Evolutionary conservation across 495 filamentous ascomycete genomes (phyloP), one percentile per base, ranked within the genome.

Genomic region (Thozetella sp.): DNA sequence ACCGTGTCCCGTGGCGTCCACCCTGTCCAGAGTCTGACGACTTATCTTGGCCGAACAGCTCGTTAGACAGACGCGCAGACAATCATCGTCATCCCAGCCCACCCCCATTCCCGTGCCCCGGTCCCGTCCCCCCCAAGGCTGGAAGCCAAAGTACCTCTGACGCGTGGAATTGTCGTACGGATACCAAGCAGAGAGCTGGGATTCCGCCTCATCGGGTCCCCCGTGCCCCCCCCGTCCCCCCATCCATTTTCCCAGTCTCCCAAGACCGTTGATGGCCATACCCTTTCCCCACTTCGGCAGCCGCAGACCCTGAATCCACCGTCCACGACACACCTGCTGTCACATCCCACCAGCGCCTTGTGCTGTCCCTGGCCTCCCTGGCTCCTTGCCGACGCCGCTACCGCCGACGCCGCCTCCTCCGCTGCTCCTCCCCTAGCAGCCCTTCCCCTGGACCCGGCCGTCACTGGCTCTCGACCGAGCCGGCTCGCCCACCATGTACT

Each of bases 401-500:
- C 30, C 30, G 30, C 30, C 30, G 30, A 6, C 43, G 43, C 43
- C 43, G 43, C 57, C 58, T 37, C 60, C 55, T 58, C 58, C 26
- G 58, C 26, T 23, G 22, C 54, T 51, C 34, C 22, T 58, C 63
- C 54, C 58, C 57, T 61, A 53, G 46, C 37, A 55, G 61, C 59
- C 59, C 43, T 20, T 54, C 59, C 55, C 66, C 63, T 60, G 63
- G 63, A 63, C 63, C 60, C 37, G 60, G 60, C 62, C 66, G 51
- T 57, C 62, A 59, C 24, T 62, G 25, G 54, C 58, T 56, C 57
- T 25, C 59, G 53, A 58, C 54, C 46, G 40, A 54, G 9, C 43
- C 43, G 43, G n/a, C 43, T 57, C 59, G 27, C 23, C 37, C 76
- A 74, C 71, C 76, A 82, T 82, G 79, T 82, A 82, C 68, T 71